These are phyloP conservation scores for Tuctoria greenei DNA, from an alignment of 176 grass and related monocot genomes.

Conservation along the genomic window DNA sequence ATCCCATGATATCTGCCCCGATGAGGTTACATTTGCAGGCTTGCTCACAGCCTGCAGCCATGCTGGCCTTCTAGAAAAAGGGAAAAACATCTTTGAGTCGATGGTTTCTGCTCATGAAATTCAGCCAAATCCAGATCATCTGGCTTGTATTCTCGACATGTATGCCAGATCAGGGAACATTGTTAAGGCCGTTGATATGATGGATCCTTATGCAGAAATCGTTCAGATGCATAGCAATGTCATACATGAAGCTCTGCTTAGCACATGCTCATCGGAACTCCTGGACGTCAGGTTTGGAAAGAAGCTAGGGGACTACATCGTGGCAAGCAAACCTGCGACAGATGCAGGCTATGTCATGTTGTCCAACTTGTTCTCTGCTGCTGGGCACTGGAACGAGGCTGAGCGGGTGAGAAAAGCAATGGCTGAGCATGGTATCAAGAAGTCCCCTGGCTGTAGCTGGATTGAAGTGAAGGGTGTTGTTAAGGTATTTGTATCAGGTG, in stretches of 20 bases:
- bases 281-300: slow-evolving; percentile 10
- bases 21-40: slow-evolving; percentile 55
- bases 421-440: slow-evolving; percentile 55
- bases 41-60: slow-evolving; percentile 68
- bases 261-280: slow-evolving; percentile 15
- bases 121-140: slow-evolving; percentile 48
- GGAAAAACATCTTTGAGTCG: slow-evolving; percentile 39
- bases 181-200: slow-evolving; percentile 28
- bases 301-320: slow-evolving; percentile 24
- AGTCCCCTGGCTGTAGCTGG: slow-evolving; percentile 75
- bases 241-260: slow-evolving; percentile 45
- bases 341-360: slow-evolving; percentile 59
- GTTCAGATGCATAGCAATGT: neutral
- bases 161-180: slow-evolving; percentile 51
- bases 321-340: slow-evolving; percentile 12
- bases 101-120: slow-evolving; percentile 46
- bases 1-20: slow-evolving; percentile 18
- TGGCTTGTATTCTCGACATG: slow-evolving; percentile 63
- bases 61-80: slow-evolving; percentile 50
- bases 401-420: slow-evolving; percentile 51
- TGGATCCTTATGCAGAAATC: neutral
- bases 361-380: slow-evolving; percentile 53
- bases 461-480: slow-evolving; percentile 48
- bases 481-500: slow-evolving; percentile 56
- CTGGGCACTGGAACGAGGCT: slow-evolving; percentile 56